These are phyloP conservation scores for Skeletonema menzelii DNA, from an alignment of 108 stramenopile genomes.

Conservation along the genomic window DNA sequence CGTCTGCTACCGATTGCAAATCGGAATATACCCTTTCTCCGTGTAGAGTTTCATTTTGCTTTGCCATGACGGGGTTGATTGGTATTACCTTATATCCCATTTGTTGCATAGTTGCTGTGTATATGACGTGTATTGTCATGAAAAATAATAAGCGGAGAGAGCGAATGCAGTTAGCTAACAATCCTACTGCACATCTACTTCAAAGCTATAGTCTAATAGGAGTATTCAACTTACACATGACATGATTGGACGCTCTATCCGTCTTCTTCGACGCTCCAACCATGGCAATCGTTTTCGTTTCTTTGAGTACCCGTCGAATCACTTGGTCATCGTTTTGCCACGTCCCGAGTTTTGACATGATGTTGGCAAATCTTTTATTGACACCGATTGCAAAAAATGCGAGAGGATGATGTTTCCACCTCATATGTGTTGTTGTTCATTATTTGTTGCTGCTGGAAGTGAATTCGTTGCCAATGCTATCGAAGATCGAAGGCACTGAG, in stretches of 20 bases:
- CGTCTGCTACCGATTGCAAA: constrained; percentile 54
- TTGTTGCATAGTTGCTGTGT: constrained; percentile 29
- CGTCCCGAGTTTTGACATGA: constrained; percentile 16
- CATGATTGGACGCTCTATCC: constrained; percentile 69
- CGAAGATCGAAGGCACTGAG: no score
- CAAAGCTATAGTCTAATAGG: neutral
- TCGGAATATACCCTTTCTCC: constrained; percentile 67
- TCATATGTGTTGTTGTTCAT: neutral
- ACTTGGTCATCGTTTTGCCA: constrained; percentile 58
- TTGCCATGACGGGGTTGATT: constrained; percentile 78
- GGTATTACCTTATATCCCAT: constrained; percentile 81
- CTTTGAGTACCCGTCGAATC: constrained; percentile 66
- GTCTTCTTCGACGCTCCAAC: constrained; percentile 80
- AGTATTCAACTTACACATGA: constrained; percentile 64
- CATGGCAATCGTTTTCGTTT: constrained; percentile 74
- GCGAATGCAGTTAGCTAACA: no score
- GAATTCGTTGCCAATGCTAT: no score
- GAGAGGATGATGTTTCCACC: neutral
- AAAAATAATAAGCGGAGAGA: no score
- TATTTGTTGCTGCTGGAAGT: no score
- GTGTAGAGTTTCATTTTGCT: constrained; percentile 55
- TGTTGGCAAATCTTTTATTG: constrained; percentile 1
- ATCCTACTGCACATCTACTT: no score
- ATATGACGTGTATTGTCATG: neutral
- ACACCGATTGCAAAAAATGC: neutral